Percentiles rank a stretch among this genome's conserved stretches.
Evolutionary conservation across 345 rosid species (phyloP).

Genomic region (Hypericum androsaemum): DNA sequence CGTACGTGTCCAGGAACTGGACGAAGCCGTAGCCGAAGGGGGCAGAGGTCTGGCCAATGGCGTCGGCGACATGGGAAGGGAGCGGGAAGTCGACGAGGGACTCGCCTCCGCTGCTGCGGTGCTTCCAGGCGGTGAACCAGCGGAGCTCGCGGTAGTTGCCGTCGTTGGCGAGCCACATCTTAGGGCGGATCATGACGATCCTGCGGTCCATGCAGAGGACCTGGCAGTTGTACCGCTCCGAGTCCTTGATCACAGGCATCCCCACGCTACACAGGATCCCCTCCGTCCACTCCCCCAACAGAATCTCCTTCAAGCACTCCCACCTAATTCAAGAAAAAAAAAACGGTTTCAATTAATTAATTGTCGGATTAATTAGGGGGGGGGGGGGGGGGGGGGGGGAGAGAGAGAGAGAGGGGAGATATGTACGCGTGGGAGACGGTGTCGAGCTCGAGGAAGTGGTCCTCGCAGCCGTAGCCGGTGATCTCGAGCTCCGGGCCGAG

Average conservation of each 20-base stretch:
- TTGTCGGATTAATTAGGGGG: background rate
- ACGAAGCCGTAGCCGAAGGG: constrained; percentile 88
- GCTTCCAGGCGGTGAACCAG: constrained; percentile 92
- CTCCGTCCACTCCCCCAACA: constrained; percentile 74
- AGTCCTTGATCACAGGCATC: constrained; percentile 82
- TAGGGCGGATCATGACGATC: constrained; percentile 87
- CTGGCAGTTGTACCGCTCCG: constrained; percentile 93
- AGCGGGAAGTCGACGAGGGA: constrained; percentile 71
- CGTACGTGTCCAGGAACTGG: constrained; percentile 85
- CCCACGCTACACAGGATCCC: constrained; percentile 89
- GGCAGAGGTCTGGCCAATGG: constrained; percentile 58
- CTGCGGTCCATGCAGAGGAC: constrained; percentile 67
- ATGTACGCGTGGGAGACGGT: constrained; percentile 68
- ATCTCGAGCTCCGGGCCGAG: constrained; percentile 97
- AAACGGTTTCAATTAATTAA: background rate
- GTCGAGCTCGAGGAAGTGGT: constrained; percentile 91
- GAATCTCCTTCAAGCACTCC: constrained; percentile 85
- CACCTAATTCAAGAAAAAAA: constrained; percentile 32
- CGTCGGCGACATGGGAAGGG: constrained; percentile 57
- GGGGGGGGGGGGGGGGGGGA: constrained; percentile 1
- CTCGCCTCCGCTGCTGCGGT: constrained; percentile 18
- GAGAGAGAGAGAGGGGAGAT: background rate
- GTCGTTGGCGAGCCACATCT: constrained; percentile 90
- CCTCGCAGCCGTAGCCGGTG: constrained; percentile 98
- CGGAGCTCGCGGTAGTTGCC: constrained; percentile 82